Base-by-base conservation (phyloP, 371 early-diverging fungal genomes). In the Basidiobolus meristosporus region DNA sequence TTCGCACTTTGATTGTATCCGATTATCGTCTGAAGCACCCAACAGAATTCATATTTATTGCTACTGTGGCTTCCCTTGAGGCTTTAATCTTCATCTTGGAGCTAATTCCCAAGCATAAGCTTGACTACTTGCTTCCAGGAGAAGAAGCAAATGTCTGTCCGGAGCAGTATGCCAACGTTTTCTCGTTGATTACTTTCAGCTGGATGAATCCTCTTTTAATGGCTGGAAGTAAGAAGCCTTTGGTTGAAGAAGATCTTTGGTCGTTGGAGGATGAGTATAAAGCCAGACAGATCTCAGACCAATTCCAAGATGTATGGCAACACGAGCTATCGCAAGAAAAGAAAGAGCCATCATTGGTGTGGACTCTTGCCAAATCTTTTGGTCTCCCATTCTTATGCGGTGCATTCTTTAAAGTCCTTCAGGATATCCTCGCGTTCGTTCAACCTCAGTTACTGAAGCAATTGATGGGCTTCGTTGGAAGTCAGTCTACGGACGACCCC, bases 131-230 rank as follows among this genome's bases (percentile, higher is more conserved):
- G 43, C 56, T 68, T 14, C 11, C 11, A 12, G 23, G 40, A 47
- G 58, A 45, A 42, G 33, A 54, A 43, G 20, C 65, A 56, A 45
- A 49, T 28, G 62, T 57, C 29, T 57, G 65, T 32, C 88, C 86
- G 2, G 93, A 93, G 47, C 75, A 70, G 16, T 67, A 62, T 9
- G 77, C 91, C 29, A 82, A 84, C 47, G 72, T 96, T 28, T 90
- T 90, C 47, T 79, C 85, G 9, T 59, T 68, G 26, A 51, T 89
- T 5, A 70, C 79, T 0, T 96, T 93, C 54, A 60, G 70, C 28
- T 96, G 97, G 97, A 83, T 96, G 77, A 76, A 80, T 23, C 71
- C 73, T 3, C 47, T 93, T 49, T 82, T 96, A 68, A 74, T 76
- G 39, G 56, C 73, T 16, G 97, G 93, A 1, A 72, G 70, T 45